Evolutionary conservation across 495 filamentous ascomycete genomes (phyloP).

Genomic region (Penicillium canescens): DNA sequence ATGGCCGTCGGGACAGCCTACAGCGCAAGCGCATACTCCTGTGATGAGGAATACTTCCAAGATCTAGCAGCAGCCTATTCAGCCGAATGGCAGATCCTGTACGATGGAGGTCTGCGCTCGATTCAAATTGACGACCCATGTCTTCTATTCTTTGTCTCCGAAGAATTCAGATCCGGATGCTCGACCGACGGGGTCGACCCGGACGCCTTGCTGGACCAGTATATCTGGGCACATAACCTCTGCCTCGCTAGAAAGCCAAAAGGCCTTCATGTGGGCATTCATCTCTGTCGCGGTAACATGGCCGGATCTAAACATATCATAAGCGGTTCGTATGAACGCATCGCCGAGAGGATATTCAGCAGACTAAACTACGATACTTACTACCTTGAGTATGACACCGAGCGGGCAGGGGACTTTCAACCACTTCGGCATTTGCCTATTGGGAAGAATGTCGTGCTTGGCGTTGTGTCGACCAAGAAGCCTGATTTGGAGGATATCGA

Average conservation of each 20-base stretch:
- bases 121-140: constrained; percentile 22
- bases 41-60: constrained; percentile 12
- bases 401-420: constrained; percentile 19
- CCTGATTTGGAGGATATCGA: constrained; percentile 17
- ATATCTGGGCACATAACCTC: constrained; percentile 61
- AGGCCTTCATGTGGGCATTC: constrained; percentile 61
- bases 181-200: constrained; percentile 22
- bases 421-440: constrained; percentile 20
- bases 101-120: constrained; percentile 16
- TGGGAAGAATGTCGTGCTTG: constrained; percentile 23
- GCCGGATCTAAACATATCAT: constrained; percentile 52
- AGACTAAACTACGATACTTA: constrained; percentile 21
- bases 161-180: constrained; percentile 16
- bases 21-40: constrained; percentile 4
- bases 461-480: constrained; percentile 19
- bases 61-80: constrained; percentile 10
- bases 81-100: constrained; percentile 9
- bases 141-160: constrained; percentile 17
- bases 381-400: constrained; percentile 24
- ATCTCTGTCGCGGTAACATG: constrained; percentile 63
- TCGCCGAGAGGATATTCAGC: constrained; percentile 28
- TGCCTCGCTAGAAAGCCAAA: constrained; percentile 54
- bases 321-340: constrained; percentile 60
- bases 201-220: constrained; percentile 54
- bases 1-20: constrained; percentile 11